Conservation (phyloP, 2,329 filamentous ascomycete species). For the Hypoxylon sp. region DNA sequence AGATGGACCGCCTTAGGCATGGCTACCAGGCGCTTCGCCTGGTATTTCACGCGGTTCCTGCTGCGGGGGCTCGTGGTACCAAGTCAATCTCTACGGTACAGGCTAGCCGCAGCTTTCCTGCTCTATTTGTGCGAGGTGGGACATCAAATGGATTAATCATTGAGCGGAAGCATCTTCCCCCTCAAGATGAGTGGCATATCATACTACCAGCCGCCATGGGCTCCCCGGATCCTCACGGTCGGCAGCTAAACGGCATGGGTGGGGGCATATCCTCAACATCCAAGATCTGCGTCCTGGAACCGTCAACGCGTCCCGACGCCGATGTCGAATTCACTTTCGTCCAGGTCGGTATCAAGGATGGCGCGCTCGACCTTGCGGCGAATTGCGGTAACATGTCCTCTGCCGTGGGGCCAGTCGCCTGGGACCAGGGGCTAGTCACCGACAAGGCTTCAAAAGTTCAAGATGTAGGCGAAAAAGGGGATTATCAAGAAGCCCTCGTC, state of each 20-base stretch:
- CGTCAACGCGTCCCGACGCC: conserved; percentile 56
- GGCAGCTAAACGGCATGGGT: conserved; percentile 80
- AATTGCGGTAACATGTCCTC: conserved; percentile 73
- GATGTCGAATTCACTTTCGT: conserved; percentile 56
- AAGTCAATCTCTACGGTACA: neutral
- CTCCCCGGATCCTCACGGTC: conserved; percentile 69
- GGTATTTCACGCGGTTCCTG: neutral
- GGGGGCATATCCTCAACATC: conserved; percentile 77
- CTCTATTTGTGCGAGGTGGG: conserved; percentile 56
- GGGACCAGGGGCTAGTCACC: conserved; percentile 65
- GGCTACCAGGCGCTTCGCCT: conserved; percentile 13
- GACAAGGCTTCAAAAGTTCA: conserved; percentile 14
- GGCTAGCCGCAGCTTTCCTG: conserved; percentile 50
- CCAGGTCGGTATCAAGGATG: conserved; percentile 66
- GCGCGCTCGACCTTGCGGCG: conserved; percentile 66
- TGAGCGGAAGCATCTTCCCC: conserved; percentile 54
- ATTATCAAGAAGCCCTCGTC: conserved; percentile 44
- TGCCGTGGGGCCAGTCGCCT: conserved; percentile 69
- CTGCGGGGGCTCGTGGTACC: neutral
- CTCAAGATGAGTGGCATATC: conserved; percentile 52
- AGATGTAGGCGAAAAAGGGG: neutral
- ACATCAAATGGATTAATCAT: conserved; percentile 54
- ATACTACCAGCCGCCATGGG: conserved; percentile 51
- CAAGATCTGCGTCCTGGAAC: conserved; percentile 77
- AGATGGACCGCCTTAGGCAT: conserved; percentile 15